Evolutionary conservation across 768 basidiomycete genomes (phyloP).

Genomic region (Calocera viscosa): DNA sequence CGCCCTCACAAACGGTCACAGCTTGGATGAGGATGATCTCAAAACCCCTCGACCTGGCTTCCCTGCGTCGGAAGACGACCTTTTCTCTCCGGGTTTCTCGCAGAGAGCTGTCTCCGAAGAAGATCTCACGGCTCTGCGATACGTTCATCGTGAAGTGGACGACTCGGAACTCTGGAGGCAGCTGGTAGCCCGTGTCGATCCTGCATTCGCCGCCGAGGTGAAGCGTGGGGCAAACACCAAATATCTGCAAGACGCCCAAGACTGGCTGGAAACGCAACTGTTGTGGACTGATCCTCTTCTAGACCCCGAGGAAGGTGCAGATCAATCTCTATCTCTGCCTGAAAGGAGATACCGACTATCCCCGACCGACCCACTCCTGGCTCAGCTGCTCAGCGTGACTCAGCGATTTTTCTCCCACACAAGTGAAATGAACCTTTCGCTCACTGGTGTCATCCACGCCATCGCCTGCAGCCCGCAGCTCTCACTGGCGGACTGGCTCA

Average conservation of each 20-base stretch:
- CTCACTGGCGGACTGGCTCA: conserved; percentile 79
- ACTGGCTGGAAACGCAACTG: conserved; percentile 55
- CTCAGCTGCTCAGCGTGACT: conserved; percentile 54
- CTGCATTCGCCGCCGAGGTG: conserved; percentile 50
- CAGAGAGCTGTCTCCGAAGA: conserved; percentile 31
- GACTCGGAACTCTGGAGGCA: conserved; percentile 45
- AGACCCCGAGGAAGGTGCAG: conserved; percentile 34
- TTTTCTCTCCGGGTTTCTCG: conserved; percentile 31
- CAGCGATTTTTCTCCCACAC: conserved; percentile 73
- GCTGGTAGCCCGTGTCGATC: conserved; percentile 65
- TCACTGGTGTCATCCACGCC: conserved; percentile 70
- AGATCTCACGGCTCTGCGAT: conserved; percentile 31
- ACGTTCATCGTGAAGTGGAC: conserved; percentile 68
- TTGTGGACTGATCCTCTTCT: conserved; percentile 26
- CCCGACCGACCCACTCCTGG: conserved; percentile 62
- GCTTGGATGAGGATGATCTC: conserved; percentile 30
- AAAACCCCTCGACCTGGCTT: neutral
- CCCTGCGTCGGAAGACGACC: conserved; percentile 32
- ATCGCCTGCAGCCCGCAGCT: conserved; percentile 78
- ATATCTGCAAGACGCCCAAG: conserved; percentile 64
- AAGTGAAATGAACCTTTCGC: conserved; percentile 73
- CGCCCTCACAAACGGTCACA: conserved; percentile 27
- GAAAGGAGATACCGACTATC: conserved; percentile 59
- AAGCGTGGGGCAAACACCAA: conserved; percentile 80
- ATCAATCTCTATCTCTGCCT: conserved; percentile 26